These are phyloP conservation scores for Nemania abortiva DNA, from an alignment of 2,329 filamentous ascomycete genomes.

Conservation along the genomic window DNA sequence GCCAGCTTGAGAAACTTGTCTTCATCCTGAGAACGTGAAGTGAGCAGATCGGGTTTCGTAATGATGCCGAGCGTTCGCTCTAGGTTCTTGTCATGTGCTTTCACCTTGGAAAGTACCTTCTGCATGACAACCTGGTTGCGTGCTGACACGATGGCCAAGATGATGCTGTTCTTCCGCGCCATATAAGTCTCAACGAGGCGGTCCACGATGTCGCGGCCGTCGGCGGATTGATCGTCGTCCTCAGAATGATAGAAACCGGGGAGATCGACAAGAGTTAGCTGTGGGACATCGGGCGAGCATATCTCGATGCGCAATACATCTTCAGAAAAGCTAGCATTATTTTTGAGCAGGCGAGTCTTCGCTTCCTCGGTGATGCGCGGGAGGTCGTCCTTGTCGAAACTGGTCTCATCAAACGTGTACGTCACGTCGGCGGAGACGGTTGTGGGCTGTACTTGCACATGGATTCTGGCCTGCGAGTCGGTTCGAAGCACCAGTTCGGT, in stretches of 20 bases:
- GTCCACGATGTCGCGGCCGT: slow-evolving; percentile 52
- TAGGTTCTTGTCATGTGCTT: slow-evolving; percentile 57
- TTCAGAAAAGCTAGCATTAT: slow-evolving; percentile 55
- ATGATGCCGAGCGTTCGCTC: slow-evolving; percentile 67
- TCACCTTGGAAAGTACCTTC: slow-evolving; percentile 60
- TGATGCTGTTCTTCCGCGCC: slow-evolving; percentile 67
- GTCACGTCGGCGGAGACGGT: slow-evolving; percentile 26
- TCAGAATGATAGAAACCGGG: slow-evolving; percentile 59
- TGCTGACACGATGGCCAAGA: slow-evolving; percentile 66
- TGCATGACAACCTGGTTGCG: slow-evolving; percentile 65
- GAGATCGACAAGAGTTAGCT: slow-evolving; percentile 67
- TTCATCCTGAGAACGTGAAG: slow-evolving; percentile 55
- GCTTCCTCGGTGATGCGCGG: slow-evolving; percentile 64
- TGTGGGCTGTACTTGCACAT: slow-evolving; percentile 56
- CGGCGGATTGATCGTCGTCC: slow-evolving; percentile 51
- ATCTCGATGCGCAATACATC: slow-evolving; percentile 63
- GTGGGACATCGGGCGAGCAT: slow-evolving; percentile 56
- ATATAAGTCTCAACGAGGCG: slow-evolving; percentile 65
- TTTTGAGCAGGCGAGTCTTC: slow-evolving; percentile 58
- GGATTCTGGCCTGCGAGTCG: slow-evolving; percentile 51
- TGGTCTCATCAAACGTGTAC: slow-evolving; percentile 50
- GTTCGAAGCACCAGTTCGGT: slow-evolving; percentile 69
- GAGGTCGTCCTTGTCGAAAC: slow-evolving; percentile 57
- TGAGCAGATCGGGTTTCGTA: slow-evolving; percentile 65
- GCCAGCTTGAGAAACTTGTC: slow-evolving; percentile 53